Conservation (phyloP, 148 eudicot genomes). For the Rhododendron mucronatum region DNA sequence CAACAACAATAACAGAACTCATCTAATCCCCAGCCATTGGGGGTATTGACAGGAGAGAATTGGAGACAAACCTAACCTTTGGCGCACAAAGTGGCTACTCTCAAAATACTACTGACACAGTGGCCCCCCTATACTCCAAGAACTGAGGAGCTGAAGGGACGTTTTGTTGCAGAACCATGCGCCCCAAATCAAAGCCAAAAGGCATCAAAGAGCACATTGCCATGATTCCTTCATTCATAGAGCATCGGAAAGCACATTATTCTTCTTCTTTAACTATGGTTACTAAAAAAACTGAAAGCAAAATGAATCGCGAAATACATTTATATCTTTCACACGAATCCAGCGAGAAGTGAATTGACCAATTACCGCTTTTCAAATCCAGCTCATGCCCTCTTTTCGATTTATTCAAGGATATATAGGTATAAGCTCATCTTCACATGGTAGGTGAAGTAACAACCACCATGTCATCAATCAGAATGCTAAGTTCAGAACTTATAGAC, state of each 20-base stretch:
- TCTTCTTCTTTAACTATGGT: no score
- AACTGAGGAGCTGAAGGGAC: background rate
- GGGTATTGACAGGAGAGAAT: background rate
- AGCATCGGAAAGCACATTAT: background rate
- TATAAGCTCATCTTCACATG: background rate
- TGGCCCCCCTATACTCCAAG: background rate
- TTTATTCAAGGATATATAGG: background rate
- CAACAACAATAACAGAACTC: background rate
- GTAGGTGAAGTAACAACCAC: background rate
- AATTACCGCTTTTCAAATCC: background rate
- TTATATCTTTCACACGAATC: background rate
- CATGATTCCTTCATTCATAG: background rate
- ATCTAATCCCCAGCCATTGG: background rate
- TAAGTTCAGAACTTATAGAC: background rate
- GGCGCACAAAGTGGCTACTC: background rate
- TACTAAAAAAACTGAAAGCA: background rate
- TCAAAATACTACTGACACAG: background rate
- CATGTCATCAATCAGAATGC: no score
- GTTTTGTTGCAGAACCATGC: no score
- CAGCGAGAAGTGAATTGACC: background rate
- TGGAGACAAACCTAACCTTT: background rate
- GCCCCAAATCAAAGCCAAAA: no score
- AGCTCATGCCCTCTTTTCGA: background rate
- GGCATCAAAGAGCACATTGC: background rate
- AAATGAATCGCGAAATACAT: background rate